phyloP scores from a whole-genome alignment of 805 yeast species.

The Nakazawaea pomicola region DNA sequence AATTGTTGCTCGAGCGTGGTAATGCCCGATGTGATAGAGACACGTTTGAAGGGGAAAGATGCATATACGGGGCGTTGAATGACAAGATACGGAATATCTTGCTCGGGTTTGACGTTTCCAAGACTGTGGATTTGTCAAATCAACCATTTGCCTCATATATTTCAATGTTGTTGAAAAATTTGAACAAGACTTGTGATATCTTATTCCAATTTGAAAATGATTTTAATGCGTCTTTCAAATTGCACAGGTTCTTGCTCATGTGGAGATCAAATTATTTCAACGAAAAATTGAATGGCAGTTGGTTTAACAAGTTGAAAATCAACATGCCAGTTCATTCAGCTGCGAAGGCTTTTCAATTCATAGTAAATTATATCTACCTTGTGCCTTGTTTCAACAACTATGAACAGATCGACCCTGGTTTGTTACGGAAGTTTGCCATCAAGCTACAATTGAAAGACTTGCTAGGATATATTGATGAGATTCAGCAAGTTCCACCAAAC shows the following conservation, averaged over 20 bases:
- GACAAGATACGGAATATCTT: constrained; percentile 58
- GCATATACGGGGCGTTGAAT: constrained; percentile 73
- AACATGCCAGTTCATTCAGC: constrained; percentile 21
- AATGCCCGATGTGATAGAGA: constrained; percentile 70
- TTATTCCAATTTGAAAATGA: constrained; percentile 22
- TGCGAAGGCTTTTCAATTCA: constrained; percentile 27
- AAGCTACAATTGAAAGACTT: constrained; percentile 32
- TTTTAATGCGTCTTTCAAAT: constrained; percentile 14
- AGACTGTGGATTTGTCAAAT: constrained; percentile 50
- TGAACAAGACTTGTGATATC: constrained; percentile 28
- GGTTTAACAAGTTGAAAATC: constrained; percentile 17
- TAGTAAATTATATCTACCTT: constrained; percentile 23
- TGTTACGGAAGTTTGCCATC: constrained; percentile 27
- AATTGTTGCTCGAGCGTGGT: constrained; percentile 55
- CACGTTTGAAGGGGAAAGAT: constrained; percentile 74
- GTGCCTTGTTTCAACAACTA: constrained; percentile 28
- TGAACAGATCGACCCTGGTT: constrained; percentile 22
- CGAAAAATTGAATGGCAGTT: constrained; percentile 18
- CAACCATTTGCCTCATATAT: constrained; percentile 75
- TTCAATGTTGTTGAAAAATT: constrained; percentile 35
- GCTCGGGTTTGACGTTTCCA: constrained; percentile 58
- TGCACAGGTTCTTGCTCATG: constrained; percentile 39
- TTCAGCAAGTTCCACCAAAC: constrained; percentile 20
- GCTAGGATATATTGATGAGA: constrained; percentile 27
- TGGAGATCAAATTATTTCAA: constrained; percentile 30